Evolutionary conservation across 805 yeast species (phyloP), one percentile per base, ranked within the genome.

Genomic region (Clavispora vitiphila): DNA sequence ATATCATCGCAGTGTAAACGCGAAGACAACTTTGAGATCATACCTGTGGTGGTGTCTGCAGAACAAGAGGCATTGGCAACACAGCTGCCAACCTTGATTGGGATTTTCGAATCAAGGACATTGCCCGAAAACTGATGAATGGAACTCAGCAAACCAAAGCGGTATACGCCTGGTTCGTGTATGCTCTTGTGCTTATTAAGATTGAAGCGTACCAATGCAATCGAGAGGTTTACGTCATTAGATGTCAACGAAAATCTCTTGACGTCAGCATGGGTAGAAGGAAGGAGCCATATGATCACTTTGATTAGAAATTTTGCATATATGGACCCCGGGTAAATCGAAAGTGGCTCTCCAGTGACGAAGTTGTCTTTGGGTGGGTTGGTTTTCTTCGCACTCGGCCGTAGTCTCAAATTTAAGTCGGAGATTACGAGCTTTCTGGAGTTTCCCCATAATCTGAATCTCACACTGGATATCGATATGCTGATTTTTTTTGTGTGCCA

Each of bases 371-470:
- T 35, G 19, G 18, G 26, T 32, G 32, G 16, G 10, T 29, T 29
- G 35, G 34, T 18, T 36, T 22, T 23, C 25, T 11, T 37, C 30
- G 16, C 15, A 22, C 5, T 29, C 22, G 16, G 34, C 16, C 3
- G 8, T 20, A 31, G 8, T 34, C 20, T 29, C 18, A 60, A 35
- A 3, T 41, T 50, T 21, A 64, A 37, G 36, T 57, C 65, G 18
- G 60, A 60, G 4, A 68, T 24, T 16, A 69, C 62, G 8, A 67
- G 29, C 52, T 49, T 57, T 32, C 62, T 47, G 15, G 64, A 46
- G 38, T 62, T 65, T 5, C 73, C 72, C 74, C 74, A 69, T 15
- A 67, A 53, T 29, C 67, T 49, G 24, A 68, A 48, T 18, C 69
- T 46, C 2, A 66, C 34, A 11, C 64, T 55, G 9, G 50, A 45